A percentile compares a stretch with the other conserved stretches of the same genome.
These are phyloP conservation scores for Reticulomyxa filosa DNA, from an alignment of 78 protist genomes.

Conservation along the genomic window DNA sequence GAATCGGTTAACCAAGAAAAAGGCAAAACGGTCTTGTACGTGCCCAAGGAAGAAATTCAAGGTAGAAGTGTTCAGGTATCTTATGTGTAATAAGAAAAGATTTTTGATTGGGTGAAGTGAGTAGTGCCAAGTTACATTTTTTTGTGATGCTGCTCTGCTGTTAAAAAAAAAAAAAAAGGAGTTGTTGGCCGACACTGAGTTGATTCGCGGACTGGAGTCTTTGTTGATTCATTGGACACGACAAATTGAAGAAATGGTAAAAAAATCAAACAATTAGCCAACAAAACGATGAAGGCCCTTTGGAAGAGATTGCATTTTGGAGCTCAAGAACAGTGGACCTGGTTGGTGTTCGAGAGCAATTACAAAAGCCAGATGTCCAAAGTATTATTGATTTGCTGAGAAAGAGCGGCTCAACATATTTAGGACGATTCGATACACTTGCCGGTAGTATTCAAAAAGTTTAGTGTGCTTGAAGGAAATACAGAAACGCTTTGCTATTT, in stretches of 20 bases:
- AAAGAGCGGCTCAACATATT: constrained; percentile 30
- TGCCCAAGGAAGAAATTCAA: constrained; percentile 41
- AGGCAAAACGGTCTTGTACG: constrained; percentile 49
- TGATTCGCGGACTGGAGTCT: constrained; percentile 41
- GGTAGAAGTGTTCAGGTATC: not conserved
- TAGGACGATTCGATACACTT: constrained; percentile 31
- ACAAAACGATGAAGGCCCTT: constrained; percentile 32
- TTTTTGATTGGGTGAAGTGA: not conserved
- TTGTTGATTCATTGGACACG: constrained; percentile 65
- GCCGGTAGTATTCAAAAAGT: too few relatives aligned
- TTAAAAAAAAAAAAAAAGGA: not conserved
- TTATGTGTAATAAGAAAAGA: not conserved
- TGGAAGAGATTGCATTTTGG: constrained; percentile 55
- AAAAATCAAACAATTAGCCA: constrained; percentile 14
- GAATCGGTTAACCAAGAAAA: constrained; percentile 26
- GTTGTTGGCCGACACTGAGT: constrained; percentile 29
- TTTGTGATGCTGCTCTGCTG: not conserved
- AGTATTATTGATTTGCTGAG: constrained; percentile 28
- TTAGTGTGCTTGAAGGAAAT: too few relatives aligned
- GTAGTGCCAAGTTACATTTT: not conserved
- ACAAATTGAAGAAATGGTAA: constrained; percentile 44
- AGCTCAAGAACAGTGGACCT: constrained; percentile 28
- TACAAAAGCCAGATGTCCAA: constrained; percentile 22
- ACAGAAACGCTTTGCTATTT: too few relatives aligned
- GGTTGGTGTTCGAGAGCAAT: constrained; percentile 29